Evolutionary conservation across 2,329 filamentous ascomycete genomes (phyloP).

Genomic region (Colletotrichum sp.): DNA sequence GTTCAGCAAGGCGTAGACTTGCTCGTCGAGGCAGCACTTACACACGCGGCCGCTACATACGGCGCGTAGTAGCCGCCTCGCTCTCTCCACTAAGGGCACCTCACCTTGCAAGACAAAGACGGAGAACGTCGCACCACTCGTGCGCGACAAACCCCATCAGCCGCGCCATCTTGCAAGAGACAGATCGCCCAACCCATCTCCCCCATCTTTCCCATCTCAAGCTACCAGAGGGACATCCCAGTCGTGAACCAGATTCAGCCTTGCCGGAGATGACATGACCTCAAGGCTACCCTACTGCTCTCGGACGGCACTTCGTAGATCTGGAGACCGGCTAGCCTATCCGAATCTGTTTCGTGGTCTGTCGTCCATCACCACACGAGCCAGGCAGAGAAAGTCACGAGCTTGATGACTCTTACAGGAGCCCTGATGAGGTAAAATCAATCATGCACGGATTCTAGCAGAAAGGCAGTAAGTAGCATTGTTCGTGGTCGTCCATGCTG

Average conservation of each 20-base stretch:
- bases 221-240: not conserved
- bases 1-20: not conserved
- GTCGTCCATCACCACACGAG: not conserved
- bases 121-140: not conserved
- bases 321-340: not conserved
- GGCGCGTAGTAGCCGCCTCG: not conserved
- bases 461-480: not conserved
- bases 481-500: not conserved
- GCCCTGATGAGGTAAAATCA: not conserved
- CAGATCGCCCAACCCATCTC: conserved; percentile 7
- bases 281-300: not conserved
- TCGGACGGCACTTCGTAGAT: not conserved
- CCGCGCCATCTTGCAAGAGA: not conserved
- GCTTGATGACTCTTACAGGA: not conserved
- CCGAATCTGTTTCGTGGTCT: not conserved
- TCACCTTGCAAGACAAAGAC: conserved; percentile 6
- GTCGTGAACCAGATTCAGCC: conserved; percentile 1
- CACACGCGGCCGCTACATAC: not conserved
- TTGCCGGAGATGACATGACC: not conserved
- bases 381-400: not conserved
- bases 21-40: not conserved
- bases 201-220: not conserved
- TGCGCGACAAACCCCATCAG: not conserved
- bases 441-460: not conserved
- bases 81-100: not conserved